These are phyloP conservation scores for Solanum virginianum DNA, from an alignment of 257 asterid species.

Conservation along the genomic window DNA sequence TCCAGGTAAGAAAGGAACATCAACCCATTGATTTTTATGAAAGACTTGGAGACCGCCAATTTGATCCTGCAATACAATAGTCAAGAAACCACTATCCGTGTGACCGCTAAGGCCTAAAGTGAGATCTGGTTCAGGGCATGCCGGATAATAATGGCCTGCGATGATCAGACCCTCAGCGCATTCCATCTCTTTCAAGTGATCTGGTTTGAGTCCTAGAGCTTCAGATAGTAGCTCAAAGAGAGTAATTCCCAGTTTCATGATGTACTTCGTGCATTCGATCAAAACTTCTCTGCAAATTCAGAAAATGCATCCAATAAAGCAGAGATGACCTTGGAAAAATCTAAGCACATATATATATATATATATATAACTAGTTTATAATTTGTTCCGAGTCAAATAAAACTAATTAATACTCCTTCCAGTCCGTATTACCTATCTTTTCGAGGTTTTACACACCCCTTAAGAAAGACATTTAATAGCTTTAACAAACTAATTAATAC, in stretches of 20 bases:
- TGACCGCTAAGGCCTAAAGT: slow-evolving; percentile 19
- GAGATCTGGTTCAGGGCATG: slow-evolving; percentile 34
- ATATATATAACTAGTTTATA: neutral
- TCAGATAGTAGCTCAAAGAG: slow-evolving; percentile 27
- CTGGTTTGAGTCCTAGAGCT: slow-evolving; percentile 17
- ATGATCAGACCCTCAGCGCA: slow-evolving; percentile 8
- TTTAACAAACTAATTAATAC: too few relatives aligned
- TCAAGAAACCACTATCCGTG: slow-evolving; percentile 12
- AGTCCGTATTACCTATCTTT: neutral
- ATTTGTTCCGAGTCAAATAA: neutral
- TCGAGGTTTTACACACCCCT: neutral
- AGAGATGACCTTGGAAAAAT: neutral
- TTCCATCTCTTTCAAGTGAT: slow-evolving; percentile 22
- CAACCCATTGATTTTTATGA: slow-evolving; percentile 36
- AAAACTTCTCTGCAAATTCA: slow-evolving; percentile 6
- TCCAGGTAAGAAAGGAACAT: slow-evolving; percentile 35
- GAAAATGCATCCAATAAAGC: neutral
- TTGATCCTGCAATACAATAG: slow-evolving; percentile 22
- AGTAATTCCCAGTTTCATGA: slow-evolving; percentile 12
- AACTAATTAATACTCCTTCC: neutral
- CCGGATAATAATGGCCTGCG: slow-evolving; percentile 20
- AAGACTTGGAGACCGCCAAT: slow-evolving; percentile 47
- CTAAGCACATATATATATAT: neutral
- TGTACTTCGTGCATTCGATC: slow-evolving; percentile 21
- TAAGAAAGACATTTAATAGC: neutral